A percentile compares a stretch with the other conserved stretches of the same genome.
Evolutionary conservation across 495 filamentous ascomycete genomes (phyloP).

Genomic region (Pseudomonodictys pantanalensis): DNA sequence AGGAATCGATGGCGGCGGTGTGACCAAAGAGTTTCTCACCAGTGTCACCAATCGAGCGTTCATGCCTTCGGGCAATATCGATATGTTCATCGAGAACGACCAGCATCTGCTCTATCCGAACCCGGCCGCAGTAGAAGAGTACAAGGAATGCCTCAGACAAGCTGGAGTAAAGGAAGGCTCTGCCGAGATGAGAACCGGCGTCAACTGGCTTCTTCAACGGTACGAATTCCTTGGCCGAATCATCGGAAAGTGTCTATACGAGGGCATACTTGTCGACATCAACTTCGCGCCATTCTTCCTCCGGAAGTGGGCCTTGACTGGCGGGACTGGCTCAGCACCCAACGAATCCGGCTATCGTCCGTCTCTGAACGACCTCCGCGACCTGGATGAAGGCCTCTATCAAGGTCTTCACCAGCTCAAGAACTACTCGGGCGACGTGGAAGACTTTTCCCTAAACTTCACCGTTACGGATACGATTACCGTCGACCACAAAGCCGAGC

Average conservation of each 20-base stretch:
- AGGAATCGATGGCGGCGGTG: constrained; percentile 94
- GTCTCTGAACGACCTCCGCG: constrained; percentile 87
- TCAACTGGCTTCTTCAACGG: constrained; percentile 56
- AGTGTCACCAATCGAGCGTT: constrained; percentile 89
- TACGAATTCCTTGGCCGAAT: constrained; percentile 93
- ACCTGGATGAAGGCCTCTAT: constrained; percentile 91
- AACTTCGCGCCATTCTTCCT: constrained; percentile 95
- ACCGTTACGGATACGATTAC: constrained; percentile 79
- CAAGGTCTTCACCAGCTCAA: constrained; percentile 86
- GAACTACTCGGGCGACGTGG: constrained; percentile 80
- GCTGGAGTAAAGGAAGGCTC: constrained; percentile 53
- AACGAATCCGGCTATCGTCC: constrained; percentile 73
- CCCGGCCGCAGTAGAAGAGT: constrained; percentile 72
- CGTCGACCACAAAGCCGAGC: constrained; percentile 45
- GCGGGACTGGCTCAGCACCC: constrained; percentile 57
- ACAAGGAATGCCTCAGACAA: constrained; percentile 56
- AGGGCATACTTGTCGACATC: constrained; percentile 93
- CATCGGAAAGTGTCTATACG: constrained; percentile 96
- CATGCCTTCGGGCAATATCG: constrained; percentile 47
- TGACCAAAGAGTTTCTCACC: constrained; percentile 96
- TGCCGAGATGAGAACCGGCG: constrained; percentile 59
- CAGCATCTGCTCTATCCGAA: constrained; percentile 90
- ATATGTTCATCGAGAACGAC: constrained; percentile 80
- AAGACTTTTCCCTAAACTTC: constrained; percentile 81
- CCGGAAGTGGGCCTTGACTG: constrained; percentile 84